A percentile compares a stretch with the other conserved stretches of the same genome.
phyloP scores from a whole-genome alignment of 306 rosid genomes.

The Pueraria montana region DNA sequence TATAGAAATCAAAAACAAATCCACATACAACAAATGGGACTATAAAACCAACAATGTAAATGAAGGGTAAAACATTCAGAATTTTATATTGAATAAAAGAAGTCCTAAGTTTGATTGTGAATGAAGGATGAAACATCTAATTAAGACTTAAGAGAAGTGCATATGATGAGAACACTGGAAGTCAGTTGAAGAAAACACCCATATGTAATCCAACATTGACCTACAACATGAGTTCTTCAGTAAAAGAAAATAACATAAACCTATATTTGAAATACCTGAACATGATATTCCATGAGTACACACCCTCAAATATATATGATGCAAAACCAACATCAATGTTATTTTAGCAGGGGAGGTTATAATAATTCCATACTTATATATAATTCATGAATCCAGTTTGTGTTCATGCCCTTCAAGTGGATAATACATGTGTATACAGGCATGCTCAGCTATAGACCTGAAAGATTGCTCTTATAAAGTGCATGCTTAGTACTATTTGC shows the following conservation, averaged over 20 bases:
- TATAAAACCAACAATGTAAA: slow-evolving; percentile 32
- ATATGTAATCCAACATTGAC: slow-evolving; percentile 27
- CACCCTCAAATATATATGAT: slow-evolving; percentile 5
- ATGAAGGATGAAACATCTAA: slow-evolving; percentile 36
- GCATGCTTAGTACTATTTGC: slow-evolving; percentile 25
- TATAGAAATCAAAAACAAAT: slow-evolving; percentile 35
- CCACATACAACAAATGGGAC: slow-evolving; percentile 23
- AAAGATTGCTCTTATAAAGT: slow-evolving; percentile 30
- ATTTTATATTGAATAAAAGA: slow-evolving; percentile 18
- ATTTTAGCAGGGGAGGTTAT: background rate
- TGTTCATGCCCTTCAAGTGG: slow-evolving; percentile 5
- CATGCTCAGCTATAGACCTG: slow-evolving; percentile 5
- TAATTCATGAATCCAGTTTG: background rate
- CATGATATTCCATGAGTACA: slow-evolving; percentile 27
- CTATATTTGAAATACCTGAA: slow-evolving; percentile 34
- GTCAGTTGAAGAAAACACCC: background rate
- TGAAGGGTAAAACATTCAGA: slow-evolving; percentile 31
- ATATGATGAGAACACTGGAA: slow-evolving; percentile 21
- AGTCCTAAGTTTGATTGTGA: slow-evolving; percentile 16
- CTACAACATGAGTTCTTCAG: slow-evolving; percentile 16
- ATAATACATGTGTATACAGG: background rate
- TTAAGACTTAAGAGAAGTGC: slow-evolving; percentile 3
- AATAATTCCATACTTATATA: background rate
- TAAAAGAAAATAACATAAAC: slow-evolving; percentile 28
- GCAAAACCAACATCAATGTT: slow-evolving; percentile 26